Percentiles rank a stretch among this genome's conserved stretches.
These are phyloP conservation scores for Pascua sp. DNA, from an alignment of 1,284 basidiomycete genomes.

Conservation along the genomic window DNA sequence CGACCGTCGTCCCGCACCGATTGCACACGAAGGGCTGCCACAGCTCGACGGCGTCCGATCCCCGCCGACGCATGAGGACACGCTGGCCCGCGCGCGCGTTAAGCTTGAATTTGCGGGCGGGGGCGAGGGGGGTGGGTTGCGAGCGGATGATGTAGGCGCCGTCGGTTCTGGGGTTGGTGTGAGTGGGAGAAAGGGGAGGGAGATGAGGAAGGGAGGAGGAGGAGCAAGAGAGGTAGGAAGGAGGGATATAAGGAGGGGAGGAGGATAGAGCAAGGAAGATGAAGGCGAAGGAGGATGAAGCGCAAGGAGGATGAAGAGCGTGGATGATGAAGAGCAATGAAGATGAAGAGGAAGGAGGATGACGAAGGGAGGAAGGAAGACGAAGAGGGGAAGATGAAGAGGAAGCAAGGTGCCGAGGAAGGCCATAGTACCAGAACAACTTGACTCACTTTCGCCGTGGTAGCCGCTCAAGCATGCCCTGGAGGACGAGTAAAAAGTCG, in stretches of 20 bases:
- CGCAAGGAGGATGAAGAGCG: not conserved
- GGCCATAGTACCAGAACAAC: too few relatives aligned
- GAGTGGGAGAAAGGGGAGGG: not conserved
- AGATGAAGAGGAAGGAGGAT: too few relatives aligned
- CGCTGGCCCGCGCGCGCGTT: conserved; percentile 41
- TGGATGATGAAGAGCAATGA: too few relatives aligned
- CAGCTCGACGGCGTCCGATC: conserved; percentile 31
- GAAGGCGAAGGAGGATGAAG: too few relatives aligned
- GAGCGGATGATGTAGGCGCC: conserved; percentile 44
- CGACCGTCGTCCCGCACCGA: conserved; percentile 46
- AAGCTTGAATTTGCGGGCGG: conserved; percentile 50
- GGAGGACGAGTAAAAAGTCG: conserved; percentile 49
- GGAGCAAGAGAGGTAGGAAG: not conserved
- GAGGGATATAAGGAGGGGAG: too few relatives aligned
- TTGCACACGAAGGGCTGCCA: conserved; percentile 43
- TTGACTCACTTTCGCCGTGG: conserved; percentile 39
- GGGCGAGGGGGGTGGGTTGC: conserved; percentile 24
- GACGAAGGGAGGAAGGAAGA: too few relatives aligned
- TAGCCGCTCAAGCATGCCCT: conserved; percentile 45
- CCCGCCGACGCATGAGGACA: conserved; percentile 41
- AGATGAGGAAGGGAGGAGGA: too few relatives aligned
- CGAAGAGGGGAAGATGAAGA: too few relatives aligned
- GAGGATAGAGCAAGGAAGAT: not conserved
- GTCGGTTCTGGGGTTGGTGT: conserved; percentile 33
- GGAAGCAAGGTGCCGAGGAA: not conserved